Conservation (phyloP, 805 yeast genomes). For the Saccharomycopsis amapae region DNA sequence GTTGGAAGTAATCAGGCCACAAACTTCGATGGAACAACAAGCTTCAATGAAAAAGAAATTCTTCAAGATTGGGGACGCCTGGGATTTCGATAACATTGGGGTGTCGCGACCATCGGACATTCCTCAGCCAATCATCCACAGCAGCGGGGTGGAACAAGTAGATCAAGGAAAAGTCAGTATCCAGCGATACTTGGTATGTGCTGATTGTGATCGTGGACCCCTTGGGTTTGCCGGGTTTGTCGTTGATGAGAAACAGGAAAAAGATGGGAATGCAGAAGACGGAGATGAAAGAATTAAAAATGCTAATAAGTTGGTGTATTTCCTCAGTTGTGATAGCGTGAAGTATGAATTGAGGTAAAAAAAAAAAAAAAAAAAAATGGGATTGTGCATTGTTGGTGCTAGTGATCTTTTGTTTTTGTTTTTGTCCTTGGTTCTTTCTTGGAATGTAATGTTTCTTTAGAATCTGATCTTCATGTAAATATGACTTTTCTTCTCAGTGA, state of each 20-base stretch:
- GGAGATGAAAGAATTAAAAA: conserved; percentile 26
- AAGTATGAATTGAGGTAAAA: conserved; percentile 27
- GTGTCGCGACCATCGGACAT: conserved; percentile 41
- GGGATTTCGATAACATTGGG: conserved; percentile 78
- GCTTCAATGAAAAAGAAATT: conserved; percentile 26
- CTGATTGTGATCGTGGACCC: conserved; percentile 76
- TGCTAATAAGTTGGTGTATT: conserved; percentile 36
- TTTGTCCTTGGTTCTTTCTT: too few species aligned
- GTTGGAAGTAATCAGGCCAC: conserved; percentile 7
- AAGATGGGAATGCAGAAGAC: conserved; percentile 21
- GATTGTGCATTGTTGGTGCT: too few species aligned
- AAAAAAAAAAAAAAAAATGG: too few species aligned
- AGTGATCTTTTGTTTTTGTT: too few species aligned
- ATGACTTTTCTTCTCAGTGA: too few species aligned
- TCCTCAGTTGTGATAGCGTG: conserved; percentile 41
- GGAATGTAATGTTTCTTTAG: too few species aligned
- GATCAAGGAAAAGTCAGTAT: conserved; percentile 30
- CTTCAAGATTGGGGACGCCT: conserved; percentile 46
- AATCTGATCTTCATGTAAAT: too few species aligned
- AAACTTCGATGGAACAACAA: not conserved
- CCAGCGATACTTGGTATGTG: conserved; percentile 54
- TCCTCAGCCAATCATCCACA: conserved; percentile 21
- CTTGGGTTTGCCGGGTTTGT: conserved; percentile 55
- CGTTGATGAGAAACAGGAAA: conserved; percentile 22
- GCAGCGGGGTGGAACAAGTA: conserved; percentile 22